A percentile compares a stretch with the other conserved stretches of the same genome.
These are phyloP conservation scores for Coriaria nepalensis DNA, from an alignment of 306 rosid genomes.

Conservation along the genomic window DNA sequence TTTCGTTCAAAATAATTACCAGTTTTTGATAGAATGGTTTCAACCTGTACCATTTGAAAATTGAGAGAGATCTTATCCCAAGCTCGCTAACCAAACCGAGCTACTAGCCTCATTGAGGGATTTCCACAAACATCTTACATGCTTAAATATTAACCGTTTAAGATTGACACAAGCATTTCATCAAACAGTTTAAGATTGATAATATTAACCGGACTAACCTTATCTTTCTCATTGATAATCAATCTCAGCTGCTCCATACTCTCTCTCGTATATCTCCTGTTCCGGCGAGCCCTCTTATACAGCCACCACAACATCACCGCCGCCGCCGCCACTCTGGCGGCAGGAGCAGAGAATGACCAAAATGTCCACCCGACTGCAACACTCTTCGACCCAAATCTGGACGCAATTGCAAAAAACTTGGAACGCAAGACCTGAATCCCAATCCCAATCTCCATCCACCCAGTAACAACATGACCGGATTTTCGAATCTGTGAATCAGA, in stretches of 20 bases:
- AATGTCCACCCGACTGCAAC: constrained; percentile 14
- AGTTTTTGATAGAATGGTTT: too few relatives aligned
- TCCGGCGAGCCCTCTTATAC: constrained; percentile 18
- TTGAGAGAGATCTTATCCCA: too few relatives aligned
- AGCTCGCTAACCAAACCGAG: too few relatives aligned
- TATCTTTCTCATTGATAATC: constrained; percentile 39
- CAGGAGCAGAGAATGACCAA: constrained; percentile 27
- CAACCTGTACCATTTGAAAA: too few relatives aligned
- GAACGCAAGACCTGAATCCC: constrained; percentile 31
- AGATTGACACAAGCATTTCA: constrained; percentile 10
- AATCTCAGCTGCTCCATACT: constrained; percentile 17
- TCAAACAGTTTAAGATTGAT: constrained; percentile 9
- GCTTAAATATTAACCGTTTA: background rate
- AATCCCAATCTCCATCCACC: constrained; percentile 30
- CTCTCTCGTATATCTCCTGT: constrained; percentile 14
- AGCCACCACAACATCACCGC: constrained; percentile 32
- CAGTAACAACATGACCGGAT: constrained; percentile 4
- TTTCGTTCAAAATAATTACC: too few relatives aligned
- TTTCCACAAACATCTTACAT: background rate
- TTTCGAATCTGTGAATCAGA: constrained; percentile 18
- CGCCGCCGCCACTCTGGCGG: constrained; percentile 15
- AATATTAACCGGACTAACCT: constrained; percentile 36
- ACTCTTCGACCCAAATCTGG: constrained; percentile 16
- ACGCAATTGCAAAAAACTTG: constrained; percentile 23
- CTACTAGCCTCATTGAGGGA: too few relatives aligned